phyloP scores from a whole-genome alignment of 108 stramenopile species.

The Discostella stelligeroides region DNA sequence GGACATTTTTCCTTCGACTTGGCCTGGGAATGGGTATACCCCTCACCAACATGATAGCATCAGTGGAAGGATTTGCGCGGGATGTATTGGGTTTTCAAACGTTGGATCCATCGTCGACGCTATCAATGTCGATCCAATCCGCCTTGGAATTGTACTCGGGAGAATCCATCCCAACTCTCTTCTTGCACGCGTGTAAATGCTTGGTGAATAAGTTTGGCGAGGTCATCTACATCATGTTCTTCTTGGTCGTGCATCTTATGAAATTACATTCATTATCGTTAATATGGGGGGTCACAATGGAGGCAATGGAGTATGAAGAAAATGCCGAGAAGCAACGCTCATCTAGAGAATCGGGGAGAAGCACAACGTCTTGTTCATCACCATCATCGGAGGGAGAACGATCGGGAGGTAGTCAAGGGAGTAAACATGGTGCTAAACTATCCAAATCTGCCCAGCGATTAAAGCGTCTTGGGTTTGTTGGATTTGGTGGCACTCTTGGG shows the following conservation, averaged over 20 bases:
- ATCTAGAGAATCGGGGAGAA: too few relatives aligned
- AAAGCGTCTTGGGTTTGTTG: conserved; percentile 77
- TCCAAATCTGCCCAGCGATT: conserved; percentile 55
- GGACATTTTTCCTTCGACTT: conserved; percentile 19
- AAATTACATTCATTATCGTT: conserved; percentile 83
- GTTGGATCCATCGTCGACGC: background rate
- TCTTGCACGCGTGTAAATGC: conserved; percentile 27
- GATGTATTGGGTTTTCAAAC: conserved; percentile 14
- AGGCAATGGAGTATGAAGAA: conserved; percentile 94
- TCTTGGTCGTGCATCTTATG: conserved; percentile 84
- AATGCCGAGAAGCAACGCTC: conserved; percentile 55
- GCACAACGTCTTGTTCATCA: too few relatives aligned
- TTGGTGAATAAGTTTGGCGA: conserved; percentile 57
- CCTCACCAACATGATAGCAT: conserved; percentile 9
- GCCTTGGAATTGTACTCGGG: conserved; percentile 14
- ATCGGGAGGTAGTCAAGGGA: background rate
- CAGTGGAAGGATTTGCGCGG: background rate
- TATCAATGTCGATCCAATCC: background rate
- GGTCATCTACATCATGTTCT: conserved; percentile 82
- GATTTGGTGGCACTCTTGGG: conserved; percentile 88
- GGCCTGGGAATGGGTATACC: conserved; percentile 27
- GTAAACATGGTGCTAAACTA: background rate
- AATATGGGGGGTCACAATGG: conserved; percentile 89
- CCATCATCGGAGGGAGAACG: too few relatives aligned
- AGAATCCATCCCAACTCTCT: conserved; percentile 32